Conservation (phyloP, 805 yeast genomes). For the Pichia nanzhaoensis region DNA sequence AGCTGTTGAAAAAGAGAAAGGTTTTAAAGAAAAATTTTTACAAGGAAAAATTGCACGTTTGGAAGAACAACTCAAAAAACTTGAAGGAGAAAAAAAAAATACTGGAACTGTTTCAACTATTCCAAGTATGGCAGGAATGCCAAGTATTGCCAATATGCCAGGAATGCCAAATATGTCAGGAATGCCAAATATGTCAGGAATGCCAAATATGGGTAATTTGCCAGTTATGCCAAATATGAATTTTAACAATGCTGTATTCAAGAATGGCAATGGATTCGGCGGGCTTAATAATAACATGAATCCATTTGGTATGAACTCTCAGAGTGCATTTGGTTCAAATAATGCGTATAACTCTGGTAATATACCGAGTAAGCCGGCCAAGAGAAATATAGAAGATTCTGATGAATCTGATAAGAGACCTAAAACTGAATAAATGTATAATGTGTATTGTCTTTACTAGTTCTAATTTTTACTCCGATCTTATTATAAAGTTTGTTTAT, state of each 20-base stretch:
- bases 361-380: constrained; percentile 11
- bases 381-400: constrained; percentile 19
- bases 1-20: constrained; percentile 51
- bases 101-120: neutral
- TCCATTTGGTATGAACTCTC: neutral
- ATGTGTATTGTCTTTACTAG: neutral
- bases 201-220: constrained; percentile 6
- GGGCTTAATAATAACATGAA: neutral
- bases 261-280: neutral
- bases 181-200: neutral
- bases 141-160: constrained; percentile 2
- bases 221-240: constrained; percentile 5
- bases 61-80: constrained; percentile 33
- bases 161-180: neutral
- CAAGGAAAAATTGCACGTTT: constrained; percentile 45
- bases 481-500: too few relatives aligned
- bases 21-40: constrained; percentile 50
- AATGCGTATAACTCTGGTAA: neutral
- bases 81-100: constrained; percentile 11
- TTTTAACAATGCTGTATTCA: neutral
- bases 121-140: neutral
- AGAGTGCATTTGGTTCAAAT: neutral
- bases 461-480: neutral
- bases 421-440: constrained; percentile 15
- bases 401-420: constrained; percentile 17